Conservation (phyloP, 345 rosid genomes). For the Alliaria petiolata region DNA sequence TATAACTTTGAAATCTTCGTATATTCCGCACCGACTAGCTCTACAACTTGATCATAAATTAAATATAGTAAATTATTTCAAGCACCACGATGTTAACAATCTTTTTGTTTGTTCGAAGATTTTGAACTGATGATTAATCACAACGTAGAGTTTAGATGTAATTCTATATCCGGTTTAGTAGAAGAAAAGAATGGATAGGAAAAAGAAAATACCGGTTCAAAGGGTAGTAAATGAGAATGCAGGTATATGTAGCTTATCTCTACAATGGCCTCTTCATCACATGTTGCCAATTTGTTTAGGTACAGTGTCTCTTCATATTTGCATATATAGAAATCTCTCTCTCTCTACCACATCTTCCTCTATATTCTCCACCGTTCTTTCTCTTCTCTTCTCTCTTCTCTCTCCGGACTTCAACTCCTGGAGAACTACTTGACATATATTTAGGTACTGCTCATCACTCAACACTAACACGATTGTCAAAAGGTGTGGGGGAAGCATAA, state of each 20-base stretch:
- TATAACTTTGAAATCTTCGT: not conserved
- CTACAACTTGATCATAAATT: not conserved
- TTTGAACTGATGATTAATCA: not conserved
- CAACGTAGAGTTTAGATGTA: not conserved
- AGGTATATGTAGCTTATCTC: conserved; percentile 27
- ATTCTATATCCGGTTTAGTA: not conserved
- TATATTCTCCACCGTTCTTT: conserved; percentile 31
- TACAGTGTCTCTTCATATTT: conserved; percentile 23
- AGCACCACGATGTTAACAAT: not conserved
- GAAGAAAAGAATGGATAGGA: not conserved
- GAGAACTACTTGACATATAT: conserved; percentile 30
- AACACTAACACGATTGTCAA: conserved; percentile 21
- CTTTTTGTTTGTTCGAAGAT: not conserved
- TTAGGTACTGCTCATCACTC: conserved; percentile 19
- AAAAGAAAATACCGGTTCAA: conserved; percentile 4
- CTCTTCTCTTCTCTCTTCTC: conserved; percentile 34
- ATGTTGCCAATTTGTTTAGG: conserved; percentile 31
- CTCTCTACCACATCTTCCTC: conserved; percentile 26
- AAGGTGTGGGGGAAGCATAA: conserved; percentile 28
- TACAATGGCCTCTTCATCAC: conserved; percentile 33
- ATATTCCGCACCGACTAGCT: not conserved
- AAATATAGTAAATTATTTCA: not conserved
- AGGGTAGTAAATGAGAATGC: conserved; percentile 29
- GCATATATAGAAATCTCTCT: conserved; percentile 15
- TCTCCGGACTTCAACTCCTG: conserved; percentile 30